Evolutionary conservation across 2,329 filamentous ascomycete genomes (phyloP).

Genomic region (Diplodia mutila): DNA sequence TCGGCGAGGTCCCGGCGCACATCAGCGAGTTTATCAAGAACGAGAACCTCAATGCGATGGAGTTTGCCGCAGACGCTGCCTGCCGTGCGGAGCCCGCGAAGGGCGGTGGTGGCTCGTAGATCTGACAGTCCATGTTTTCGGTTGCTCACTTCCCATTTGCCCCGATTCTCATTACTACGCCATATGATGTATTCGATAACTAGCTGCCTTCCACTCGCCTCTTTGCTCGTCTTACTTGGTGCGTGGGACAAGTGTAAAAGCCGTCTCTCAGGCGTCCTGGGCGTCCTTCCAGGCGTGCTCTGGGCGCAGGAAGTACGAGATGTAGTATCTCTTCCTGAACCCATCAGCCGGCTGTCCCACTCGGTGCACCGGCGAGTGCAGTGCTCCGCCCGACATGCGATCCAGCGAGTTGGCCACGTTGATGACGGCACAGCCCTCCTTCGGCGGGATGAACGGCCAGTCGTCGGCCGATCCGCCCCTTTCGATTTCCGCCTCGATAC

Average conservation of each 20-base stretch:
- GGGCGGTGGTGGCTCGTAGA: not conserved
- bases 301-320: conserved; percentile 3
- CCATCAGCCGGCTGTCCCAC: not conserved
- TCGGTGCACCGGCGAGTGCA: conserved; percentile 6
- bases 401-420: not conserved
- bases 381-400: not conserved
- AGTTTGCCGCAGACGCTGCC: conserved; percentile 32
- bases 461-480: not conserved
- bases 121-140: no score
- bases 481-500: not conserved
- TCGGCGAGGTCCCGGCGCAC: conserved; percentile 65
- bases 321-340: not conserved
- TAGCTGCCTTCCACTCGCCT: no score
- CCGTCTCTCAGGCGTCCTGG: not conserved
- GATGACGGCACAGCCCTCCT: not conserved
- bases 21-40: conserved; percentile 58
- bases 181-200: no score
- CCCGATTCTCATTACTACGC: no score
- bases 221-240: no score
- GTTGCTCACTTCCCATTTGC: not conserved
- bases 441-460: conserved; percentile 1
- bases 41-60: conserved; percentile 45
- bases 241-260: not conserved
- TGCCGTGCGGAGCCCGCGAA: not conserved
- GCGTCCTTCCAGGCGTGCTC: conserved; percentile 3